Evolutionary conservation across 768 basidiomycete species (phyloP).

Genomic region (Hypholoma sublateritium): DNA sequence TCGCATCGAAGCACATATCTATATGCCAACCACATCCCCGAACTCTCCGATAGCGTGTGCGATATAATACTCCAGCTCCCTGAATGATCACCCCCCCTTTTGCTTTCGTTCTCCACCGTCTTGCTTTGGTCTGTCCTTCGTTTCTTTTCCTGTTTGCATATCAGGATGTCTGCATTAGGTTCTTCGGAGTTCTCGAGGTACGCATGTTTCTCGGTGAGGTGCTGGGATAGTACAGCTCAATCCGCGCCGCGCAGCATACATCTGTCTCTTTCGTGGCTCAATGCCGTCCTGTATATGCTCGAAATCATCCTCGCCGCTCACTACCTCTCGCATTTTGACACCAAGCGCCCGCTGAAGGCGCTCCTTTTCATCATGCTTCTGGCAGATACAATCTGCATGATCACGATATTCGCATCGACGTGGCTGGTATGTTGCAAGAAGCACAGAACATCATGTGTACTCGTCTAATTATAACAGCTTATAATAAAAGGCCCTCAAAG

Average conservation of each 20-base stretch:
- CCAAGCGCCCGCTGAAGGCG: constrained; percentile 12
- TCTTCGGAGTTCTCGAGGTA: constrained; percentile 15
- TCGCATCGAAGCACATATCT: constrained; percentile 12
- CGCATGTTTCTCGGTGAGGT: neutral
- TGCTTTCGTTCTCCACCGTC: constrained; percentile 1
- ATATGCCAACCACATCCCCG: constrained; percentile 21
- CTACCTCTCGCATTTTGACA: constrained; percentile 21
- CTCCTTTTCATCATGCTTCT: constrained; percentile 18
- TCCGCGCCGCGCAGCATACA: constrained; percentile 10
- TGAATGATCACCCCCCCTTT: constrained; percentile 7
- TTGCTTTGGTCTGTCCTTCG: neutral
- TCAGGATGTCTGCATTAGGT: constrained; percentile 4
- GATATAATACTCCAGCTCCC: constrained; percentile 13
- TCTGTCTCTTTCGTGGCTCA: constrained; percentile 24
- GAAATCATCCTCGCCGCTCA: constrained; percentile 22
- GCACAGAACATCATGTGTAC: neutral
- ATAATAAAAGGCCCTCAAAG: constrained; percentile 17
- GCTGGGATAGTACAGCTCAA: no score
- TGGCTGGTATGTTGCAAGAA: constrained; percentile 18
- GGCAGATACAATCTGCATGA: constrained; percentile 19
- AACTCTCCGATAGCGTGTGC: constrained; percentile 7
- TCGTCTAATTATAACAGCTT: constrained; percentile 5
- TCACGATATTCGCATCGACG: constrained; percentile 18
- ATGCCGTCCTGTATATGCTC: constrained; percentile 21
- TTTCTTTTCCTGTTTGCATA: neutral